Conservation (phyloP, 1,284 basidiomycete species). For the Tilletia walkeri region DNA sequence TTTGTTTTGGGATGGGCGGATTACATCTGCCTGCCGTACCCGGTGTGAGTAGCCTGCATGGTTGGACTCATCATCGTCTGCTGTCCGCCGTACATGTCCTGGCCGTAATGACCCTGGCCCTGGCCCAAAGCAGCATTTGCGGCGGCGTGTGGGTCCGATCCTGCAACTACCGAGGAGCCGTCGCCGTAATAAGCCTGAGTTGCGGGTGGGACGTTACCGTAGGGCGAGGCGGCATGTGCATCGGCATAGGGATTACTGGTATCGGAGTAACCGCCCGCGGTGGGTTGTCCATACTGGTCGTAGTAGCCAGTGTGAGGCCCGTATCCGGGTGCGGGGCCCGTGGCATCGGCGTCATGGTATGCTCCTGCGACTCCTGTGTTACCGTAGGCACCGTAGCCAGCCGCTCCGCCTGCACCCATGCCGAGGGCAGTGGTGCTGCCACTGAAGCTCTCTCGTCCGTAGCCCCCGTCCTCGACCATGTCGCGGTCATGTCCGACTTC, state of each 20-base stretch:
- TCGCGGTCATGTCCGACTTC: slow-evolving; percentile 1
- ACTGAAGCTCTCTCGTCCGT: slow-evolving; percentile 33
- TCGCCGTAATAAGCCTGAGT: slow-evolving; percentile 5
- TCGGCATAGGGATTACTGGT: slow-evolving; percentile 7
- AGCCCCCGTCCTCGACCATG: slow-evolving; percentile 25
- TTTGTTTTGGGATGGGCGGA: no score
- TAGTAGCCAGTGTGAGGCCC: slow-evolving; percentile 19
- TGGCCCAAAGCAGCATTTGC: no score
- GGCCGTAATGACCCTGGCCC: neutral
- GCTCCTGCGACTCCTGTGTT: neutral
- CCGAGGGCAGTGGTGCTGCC: slow-evolving; percentile 33
- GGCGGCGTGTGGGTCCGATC: neutral
- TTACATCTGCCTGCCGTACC: slow-evolving; percentile 3
- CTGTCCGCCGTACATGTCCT: slow-evolving; percentile 11
- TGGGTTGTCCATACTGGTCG: slow-evolving; percentile 17
- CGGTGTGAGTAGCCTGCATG: slow-evolving; percentile 11
- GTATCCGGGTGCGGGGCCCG: neutral
- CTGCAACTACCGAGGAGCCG: neutral
- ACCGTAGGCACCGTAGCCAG: slow-evolving; percentile 7
- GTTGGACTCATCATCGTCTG: slow-evolving; percentile 1
- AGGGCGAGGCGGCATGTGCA: slow-evolving; percentile 4
- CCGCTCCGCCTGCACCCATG: slow-evolving; percentile 21
- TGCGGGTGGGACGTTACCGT: neutral
- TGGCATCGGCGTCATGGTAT: slow-evolving; percentile 12
- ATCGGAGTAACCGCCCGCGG: neutral